Evolutionary conservation across 2,329 filamentous ascomycete genomes (phyloP), one percentile per base, ranked within the genome.

Genomic region (Fusarium redolens): DNA sequence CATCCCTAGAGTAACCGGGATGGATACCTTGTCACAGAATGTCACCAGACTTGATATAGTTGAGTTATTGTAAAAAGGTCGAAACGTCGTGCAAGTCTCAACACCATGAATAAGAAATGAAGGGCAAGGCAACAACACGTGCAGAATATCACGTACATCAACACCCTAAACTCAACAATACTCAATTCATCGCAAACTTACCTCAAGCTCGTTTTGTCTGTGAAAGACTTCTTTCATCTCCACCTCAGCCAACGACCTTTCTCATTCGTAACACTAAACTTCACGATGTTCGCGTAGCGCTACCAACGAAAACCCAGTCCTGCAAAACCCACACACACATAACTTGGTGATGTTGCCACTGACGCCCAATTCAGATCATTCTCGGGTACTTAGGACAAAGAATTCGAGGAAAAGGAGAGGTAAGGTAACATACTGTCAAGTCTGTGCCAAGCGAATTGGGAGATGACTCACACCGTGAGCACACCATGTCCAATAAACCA

Each of bases 381-480:
- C 44, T 65, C 70, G 67, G 35, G 64, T 66, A 77, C 73, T 69
- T 56, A 47, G 66, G 61, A 38, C 47, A 59, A 61, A 52, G 40
- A 45, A 50, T 35, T 31, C 50, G 22, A 63, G 62, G 48, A 65
- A 44, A 43, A 56, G 57, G 54, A 52, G 44, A 52, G 58, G 58
- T 45, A 40, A 59, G 31, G 37, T 40, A 61, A 28, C 58, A 72
- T 72, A 65, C 63, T 61, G 59, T 68, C 58, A 72, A 65, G 58
- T 51, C 52, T 61, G 55, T 28, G 60, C 62, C 56, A 71, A 61
- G 57, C 45, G 54, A 44, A 60, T 33, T 30, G 52, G 70, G 56
- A 48, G 54, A 76, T 79, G 76, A 79, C 74, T 78, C 78, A 79
- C 77, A 51, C 75, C 69, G 71, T 66, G 67, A 73, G 60, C 69